Percentiles rank a stretch among this genome's conserved stretches.
These are phyloP conservation scores for Aureobasidium sp. DNA, from an alignment of 2,329 filamentous ascomycete species.

Conservation along the genomic window DNA sequence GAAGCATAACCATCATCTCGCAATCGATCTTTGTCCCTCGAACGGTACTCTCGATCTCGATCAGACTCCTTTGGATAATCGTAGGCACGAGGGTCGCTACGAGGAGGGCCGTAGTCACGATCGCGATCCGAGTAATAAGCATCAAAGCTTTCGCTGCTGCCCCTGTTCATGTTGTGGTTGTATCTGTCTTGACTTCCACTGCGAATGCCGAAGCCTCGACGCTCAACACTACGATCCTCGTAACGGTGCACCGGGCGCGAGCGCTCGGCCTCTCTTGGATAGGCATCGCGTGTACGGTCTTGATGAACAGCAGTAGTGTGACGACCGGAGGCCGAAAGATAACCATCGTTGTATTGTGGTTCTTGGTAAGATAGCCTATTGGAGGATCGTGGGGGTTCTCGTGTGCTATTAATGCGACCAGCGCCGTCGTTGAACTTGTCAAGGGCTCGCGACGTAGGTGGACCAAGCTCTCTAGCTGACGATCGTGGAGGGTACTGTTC, in stretches of 20 bases:
- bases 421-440: constrained; percentile 55
- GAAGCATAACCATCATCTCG: constrained; percentile 13
- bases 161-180: constrained; percentile 21
- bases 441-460: constrained; percentile 63
- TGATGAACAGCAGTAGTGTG: constrained; percentile 43
- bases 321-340: constrained; percentile 33
- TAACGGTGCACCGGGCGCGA: constrained; percentile 26
- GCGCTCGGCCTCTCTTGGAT: constrained; percentile 31
- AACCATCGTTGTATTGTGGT: neutral
- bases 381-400: constrained; percentile 31
- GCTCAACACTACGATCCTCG: constrained; percentile 39
- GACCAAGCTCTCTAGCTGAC: constrained; percentile 36
- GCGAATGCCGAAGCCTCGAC: constrained; percentile 43
- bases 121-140: constrained; percentile 27
- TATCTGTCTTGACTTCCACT: constrained; percentile 26
- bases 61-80: constrained; percentile 20
- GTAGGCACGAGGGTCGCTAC: constrained; percentile 21
- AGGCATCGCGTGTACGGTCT: constrained; percentile 40
- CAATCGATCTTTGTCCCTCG: constrained; percentile 17
- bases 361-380: constrained; percentile 25
- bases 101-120: constrained; percentile 11
- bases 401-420: constrained; percentile 40
- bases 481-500: constrained; percentile 27
- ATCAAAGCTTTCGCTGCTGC: constrained; percentile 37
- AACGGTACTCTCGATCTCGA: constrained; percentile 11